These are phyloP conservation scores for Saksenaea vasiformis DNA, from an alignment of 371 early-diverging fungal genomes.

Conservation along the genomic window DNA sequence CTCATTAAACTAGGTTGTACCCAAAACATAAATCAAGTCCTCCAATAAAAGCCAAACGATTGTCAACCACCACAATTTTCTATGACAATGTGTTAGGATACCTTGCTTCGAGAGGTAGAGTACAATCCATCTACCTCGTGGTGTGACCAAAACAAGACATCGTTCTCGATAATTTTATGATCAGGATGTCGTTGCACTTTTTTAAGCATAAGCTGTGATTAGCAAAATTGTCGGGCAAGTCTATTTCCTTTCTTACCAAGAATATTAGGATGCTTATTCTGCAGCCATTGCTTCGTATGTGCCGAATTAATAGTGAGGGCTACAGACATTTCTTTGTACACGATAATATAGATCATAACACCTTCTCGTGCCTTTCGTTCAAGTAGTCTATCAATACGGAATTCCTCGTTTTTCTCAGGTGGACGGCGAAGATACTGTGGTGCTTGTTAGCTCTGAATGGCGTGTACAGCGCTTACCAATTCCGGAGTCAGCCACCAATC, in stretches of 20 bases:
- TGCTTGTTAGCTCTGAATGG: not conserved
- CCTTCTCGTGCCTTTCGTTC: constrained; percentile 86
- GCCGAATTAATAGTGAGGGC: constrained; percentile 81
- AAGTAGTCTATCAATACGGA: constrained; percentile 82
- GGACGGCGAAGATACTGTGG: constrained; percentile 80
- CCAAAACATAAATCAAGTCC: constrained; percentile 93
- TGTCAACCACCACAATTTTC: constrained; percentile 89
- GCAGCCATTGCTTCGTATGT: constrained; percentile 81
- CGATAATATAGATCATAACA: constrained; percentile 85
- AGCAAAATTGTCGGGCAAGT: not conserved
- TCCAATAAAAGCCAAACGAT: constrained; percentile 84
- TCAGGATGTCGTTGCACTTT: constrained; percentile 86
- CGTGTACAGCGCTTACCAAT: constrained; percentile 42
- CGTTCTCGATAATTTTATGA: constrained; percentile 68
- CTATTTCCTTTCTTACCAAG: constrained; percentile 50
- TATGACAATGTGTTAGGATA: constrained; percentile 24
- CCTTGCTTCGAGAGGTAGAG: constrained; percentile 20
- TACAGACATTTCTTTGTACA: constrained; percentile 89
- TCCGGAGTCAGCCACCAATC: constrained; percentile 95
- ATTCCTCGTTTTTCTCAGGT: constrained; percentile 70
- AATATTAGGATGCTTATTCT: constrained; percentile 80
- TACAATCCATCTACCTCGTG: constrained; percentile 45
- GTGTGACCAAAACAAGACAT: constrained; percentile 80
- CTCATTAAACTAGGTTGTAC: constrained; percentile 19
- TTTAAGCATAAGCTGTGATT: not conserved